Conservation (phyloP, 768 basidiomycete species). For the Leccinellum rugosiceps region DNA sequence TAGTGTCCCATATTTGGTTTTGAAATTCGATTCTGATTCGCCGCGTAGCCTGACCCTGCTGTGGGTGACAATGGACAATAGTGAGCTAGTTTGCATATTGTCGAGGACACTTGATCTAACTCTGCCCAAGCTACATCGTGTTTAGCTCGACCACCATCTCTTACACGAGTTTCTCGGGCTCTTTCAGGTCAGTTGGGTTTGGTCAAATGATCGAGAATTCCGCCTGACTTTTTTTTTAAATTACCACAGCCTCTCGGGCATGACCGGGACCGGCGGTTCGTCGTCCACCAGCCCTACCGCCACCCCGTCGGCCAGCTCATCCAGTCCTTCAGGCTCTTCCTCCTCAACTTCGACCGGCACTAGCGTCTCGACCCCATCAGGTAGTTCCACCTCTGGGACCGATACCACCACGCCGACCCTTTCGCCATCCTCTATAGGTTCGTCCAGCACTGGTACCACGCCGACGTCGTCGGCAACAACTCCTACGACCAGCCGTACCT, state of each 20-base stretch:
- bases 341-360: neutral
- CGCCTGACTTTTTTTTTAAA: conserved; percentile 1
- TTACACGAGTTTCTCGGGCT: conserved; percentile 48
- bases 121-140: conserved; percentile 51
- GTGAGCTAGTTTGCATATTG: conserved; percentile 36
- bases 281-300: conserved; percentile 8
- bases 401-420: conserved; percentile 8
- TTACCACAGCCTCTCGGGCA: conserved; percentile 46
- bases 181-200: conserved; percentile 47
- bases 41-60: conserved; percentile 46
- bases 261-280: conserved; percentile 50
- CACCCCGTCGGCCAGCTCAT: conserved; percentile 11
- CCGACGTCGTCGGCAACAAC: conserved; percentile 34
- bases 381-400: conserved; percentile 11
- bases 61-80: conserved; percentile 57
- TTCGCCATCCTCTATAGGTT: neutral
- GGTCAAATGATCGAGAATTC: neutral
- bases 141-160: conserved; percentile 41
- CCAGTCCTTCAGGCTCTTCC: conserved; percentile 9
- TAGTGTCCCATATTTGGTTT: neutral
- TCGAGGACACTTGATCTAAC: conserved; percentile 2
- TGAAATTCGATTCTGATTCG: neutral
- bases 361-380: conserved; percentile 9
- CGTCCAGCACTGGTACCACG: conserved; percentile 25
- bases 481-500: conserved; percentile 29